These are phyloP conservation scores for Mortierella sp. DNA, from an alignment of 371 early-diverging fungal genomes.

Conservation along the genomic window DNA sequence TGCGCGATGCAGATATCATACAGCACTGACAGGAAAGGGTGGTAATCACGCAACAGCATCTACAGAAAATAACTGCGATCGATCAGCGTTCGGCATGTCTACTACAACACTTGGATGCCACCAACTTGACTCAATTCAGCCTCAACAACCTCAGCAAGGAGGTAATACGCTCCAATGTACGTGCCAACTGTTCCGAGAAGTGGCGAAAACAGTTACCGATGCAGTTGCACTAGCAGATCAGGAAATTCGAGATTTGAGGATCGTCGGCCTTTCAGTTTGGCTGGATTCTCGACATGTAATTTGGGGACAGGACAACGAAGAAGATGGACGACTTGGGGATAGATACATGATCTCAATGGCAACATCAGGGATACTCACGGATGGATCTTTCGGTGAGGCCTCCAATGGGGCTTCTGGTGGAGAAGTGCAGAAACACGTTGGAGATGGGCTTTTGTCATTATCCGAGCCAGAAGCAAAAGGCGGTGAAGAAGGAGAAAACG, in stretches of 20 bases:
- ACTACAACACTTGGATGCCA: neutral
- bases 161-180: constrained; percentile 11
- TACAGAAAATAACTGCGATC: neutral
- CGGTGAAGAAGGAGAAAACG: neutral
- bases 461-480: constrained; percentile 20
- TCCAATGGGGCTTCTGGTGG: constrained; percentile 6
- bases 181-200: constrained; percentile 18
- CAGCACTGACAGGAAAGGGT: neutral
- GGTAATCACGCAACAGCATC: no score
- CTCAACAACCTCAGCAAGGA: no score
- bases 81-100: constrained; percentile 4
- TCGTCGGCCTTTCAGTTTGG: constrained; percentile 32
- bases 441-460: constrained; percentile 45
- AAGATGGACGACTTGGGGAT: constrained; percentile 30
- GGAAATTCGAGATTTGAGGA: constrained; percentile 31
- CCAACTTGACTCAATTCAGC: no score
- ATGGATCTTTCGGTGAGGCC: neutral
- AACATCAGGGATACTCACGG: no score
- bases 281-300: constrained; percentile 34
- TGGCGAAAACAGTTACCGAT: constrained; percentile 19
- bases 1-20: constrained; percentile 11
- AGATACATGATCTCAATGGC: constrained; percentile 28
- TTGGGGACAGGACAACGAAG: constrained; percentile 30
- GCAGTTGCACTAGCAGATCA: constrained; percentile 36
- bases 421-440: constrained; percentile 9